Evolutionary conservation across 768 basidiomycete genomes (phyloP), one percentile per base, ranked within the genome.

Genomic region (Candolleomyces efflorescens): DNA sequence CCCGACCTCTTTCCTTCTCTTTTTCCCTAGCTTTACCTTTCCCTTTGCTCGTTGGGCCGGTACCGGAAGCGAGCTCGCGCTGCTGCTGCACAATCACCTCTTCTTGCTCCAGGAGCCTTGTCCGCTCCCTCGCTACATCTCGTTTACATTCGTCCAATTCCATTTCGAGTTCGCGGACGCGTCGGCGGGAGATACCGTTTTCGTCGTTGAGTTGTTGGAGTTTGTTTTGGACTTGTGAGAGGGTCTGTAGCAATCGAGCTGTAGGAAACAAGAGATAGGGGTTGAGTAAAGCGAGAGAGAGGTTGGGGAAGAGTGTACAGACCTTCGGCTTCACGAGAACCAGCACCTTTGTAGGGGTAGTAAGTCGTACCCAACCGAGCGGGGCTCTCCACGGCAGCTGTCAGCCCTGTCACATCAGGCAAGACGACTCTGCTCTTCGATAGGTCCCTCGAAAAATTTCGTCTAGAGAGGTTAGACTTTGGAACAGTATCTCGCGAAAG

Each of bases 331-430:
- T 90, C 87, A 32, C 80, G 77, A 58, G 73, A 78, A 5, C 73
- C 75, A 23, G 80, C 75, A 10, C 73, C 75, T 32, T 71, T 73
- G 59, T 85, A 81, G 0, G 71, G 64, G 60, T 79, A 74, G 60
- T 87, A 86, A 27, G 81, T 77, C 13, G 77, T 61, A 15, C 77
- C 77, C 3, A 72, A 72, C 61, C 82, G 87, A 0, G 83, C 82
- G 1, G 92, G 92, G 3, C 88, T 88, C 53, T 83, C 82, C 13
- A 92, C 84, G 0, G 88, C 92, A 45, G 78, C 86, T 0, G 90
- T 94, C 10, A 94, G 69, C 0, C 92, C 92, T 7, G 92, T 94
- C 3, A 94, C 84, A 63, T 94, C 92, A 0, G 91, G 92, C 2
- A 92, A 73, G 51, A 86, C 81, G 18, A 91, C 67, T 36, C 77